A percentile compares a stretch with the other conserved stretches of the same genome.
Evolutionary conservation across 1,284 basidiomycete genomes (phyloP).

Genomic region (Amylostereum areolatum): DNA sequence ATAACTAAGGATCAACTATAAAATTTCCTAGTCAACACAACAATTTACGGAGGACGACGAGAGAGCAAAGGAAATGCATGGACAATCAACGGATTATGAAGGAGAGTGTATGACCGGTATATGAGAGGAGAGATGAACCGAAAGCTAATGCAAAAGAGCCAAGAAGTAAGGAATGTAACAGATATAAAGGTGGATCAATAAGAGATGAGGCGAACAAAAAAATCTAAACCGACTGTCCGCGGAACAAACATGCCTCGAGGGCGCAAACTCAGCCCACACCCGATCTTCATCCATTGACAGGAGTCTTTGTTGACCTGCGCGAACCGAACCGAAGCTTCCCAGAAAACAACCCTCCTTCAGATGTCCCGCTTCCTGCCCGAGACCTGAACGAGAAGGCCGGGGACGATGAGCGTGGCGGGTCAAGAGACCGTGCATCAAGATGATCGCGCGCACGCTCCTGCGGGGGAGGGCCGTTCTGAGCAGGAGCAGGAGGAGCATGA

Average conservation of each 20-base stretch:
- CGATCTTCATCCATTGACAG: conserved; percentile 18
- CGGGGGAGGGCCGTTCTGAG: conserved; percentile 15
- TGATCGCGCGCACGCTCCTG: conserved; percentile 19
- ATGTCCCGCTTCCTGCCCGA: conserved; percentile 60
- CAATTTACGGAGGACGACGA: not conserved
- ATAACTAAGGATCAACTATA: too few species aligned
- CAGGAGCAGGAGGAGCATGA: conserved; percentile 11
- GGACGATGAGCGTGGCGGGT: conserved; percentile 59
- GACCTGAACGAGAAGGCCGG: conserved; percentile 81
- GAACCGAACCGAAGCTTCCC: conserved; percentile 54
- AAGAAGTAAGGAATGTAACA: not conserved
- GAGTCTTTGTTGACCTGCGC: conserved; percentile 53
- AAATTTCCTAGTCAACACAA: not conserved
- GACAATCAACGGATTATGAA: conserved; percentile 13
- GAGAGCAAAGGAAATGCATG: conserved; percentile 6
- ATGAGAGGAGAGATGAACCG: conserved; percentile 3
- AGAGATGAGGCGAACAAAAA: not conserved
- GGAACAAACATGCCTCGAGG: conserved; percentile 11
- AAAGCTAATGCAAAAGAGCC: conserved; percentile 2
- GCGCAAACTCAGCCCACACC: not conserved
- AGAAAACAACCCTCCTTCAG: conserved; percentile 63
- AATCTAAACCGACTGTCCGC: not conserved
- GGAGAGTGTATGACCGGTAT: conserved; percentile 11
- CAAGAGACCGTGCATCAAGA: conserved; percentile 40
- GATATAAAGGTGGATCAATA: not conserved